Evolutionary conservation across 768 basidiomycete species (phyloP), one percentile per base, ranked within the genome.

Genomic region (Termitomyces sp.): DNA sequence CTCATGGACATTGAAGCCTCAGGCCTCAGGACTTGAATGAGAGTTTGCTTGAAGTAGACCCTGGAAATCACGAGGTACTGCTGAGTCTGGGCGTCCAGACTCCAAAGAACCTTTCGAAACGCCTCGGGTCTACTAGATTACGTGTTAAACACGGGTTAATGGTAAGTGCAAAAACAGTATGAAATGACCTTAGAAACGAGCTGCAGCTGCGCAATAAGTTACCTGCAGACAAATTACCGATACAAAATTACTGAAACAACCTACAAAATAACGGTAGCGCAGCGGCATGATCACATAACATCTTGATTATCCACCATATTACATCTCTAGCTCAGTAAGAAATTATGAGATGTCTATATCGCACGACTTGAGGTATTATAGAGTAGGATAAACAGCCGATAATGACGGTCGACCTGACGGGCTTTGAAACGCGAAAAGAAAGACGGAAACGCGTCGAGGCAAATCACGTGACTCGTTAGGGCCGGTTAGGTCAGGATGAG

Each of bases 401-500:
- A 25, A 5, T 2, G 15, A 42, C 5, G 14, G 3, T 7, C 2
- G 15, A 42, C 15, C 15, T 42, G 40, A 42, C 12, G 5, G 12
- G 15, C 40, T 25, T 17, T 10, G 15, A 25, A 34, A 20, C n/a
- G n/a, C n/a, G 8, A 25, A 3, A 1, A 25, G 25, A 25, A 25
- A 25, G 25, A 25, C 25, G 12, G 7, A 20, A 34, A 38, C 37
- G 52, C 37, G 52, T 53, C 38, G 4, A 17, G 10, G 1, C 0
- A 4, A 8, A 7, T 32, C 45, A 53, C 52, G 34, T 45, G 50
- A 45, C 7, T 43, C 11, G 25, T 63, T 57, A 65, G 60, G 65
- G 62, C 65, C 54, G 64, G 64, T 58, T 40, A 50, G 34, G 17
- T 45, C 25, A 25, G 25, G 25, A 25, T 25, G 11, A 50, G 43